Conservation (phyloP, 176 grass and related monocot genomes). For the Musa beccarii region DNA sequence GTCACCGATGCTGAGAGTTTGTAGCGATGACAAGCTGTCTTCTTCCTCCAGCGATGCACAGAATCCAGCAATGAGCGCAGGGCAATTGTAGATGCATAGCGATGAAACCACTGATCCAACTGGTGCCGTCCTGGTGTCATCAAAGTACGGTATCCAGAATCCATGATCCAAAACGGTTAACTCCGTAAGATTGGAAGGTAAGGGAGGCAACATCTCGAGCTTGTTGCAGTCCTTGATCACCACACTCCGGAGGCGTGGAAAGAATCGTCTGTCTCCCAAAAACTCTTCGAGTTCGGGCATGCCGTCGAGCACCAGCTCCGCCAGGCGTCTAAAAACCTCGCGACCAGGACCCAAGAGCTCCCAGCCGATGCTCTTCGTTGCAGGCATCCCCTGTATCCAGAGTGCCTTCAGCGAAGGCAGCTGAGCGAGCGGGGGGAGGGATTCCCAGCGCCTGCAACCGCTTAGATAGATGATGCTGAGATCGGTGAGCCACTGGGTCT, state of each 20-base stretch:
- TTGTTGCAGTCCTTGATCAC: slow-evolving; percentile 50
- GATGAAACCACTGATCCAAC: slow-evolving; percentile 25
- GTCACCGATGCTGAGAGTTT: slow-evolving; percentile 18
- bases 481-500: slow-evolving; percentile 3
- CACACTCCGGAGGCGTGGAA: slow-evolving; percentile 25
- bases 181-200: slow-evolving; percentile 35
- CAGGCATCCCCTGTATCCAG: slow-evolving; percentile 27
- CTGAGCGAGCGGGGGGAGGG: slow-evolving; percentile 22
- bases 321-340: slow-evolving; percentile 23
- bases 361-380: slow-evolving; percentile 24
- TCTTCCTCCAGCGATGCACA: neutral
- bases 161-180: slow-evolving; percentile 36
- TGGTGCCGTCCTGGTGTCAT: slow-evolving; percentile 26
- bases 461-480: slow-evolving; percentile 15
- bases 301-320: slow-evolving; percentile 51
- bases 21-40: neutral
- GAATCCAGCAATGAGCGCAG: slow-evolving; percentile 29
- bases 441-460: slow-evolving; percentile 7
- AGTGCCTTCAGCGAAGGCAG: slow-evolving; percentile 30
- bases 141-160: slow-evolving; percentile 42
- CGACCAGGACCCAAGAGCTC: slow-evolving; percentile 27
- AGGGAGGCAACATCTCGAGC: slow-evolving; percentile 30
- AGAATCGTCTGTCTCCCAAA: slow-evolving; percentile 20
- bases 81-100: slow-evolving; percentile 48
- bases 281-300: slow-evolving; percentile 30